A percentile compares a stretch with the other conserved stretches of the same genome.
phyloP scores from a whole-genome alignment of 345 rosid species.

The Excoecaria agallocha region DNA sequence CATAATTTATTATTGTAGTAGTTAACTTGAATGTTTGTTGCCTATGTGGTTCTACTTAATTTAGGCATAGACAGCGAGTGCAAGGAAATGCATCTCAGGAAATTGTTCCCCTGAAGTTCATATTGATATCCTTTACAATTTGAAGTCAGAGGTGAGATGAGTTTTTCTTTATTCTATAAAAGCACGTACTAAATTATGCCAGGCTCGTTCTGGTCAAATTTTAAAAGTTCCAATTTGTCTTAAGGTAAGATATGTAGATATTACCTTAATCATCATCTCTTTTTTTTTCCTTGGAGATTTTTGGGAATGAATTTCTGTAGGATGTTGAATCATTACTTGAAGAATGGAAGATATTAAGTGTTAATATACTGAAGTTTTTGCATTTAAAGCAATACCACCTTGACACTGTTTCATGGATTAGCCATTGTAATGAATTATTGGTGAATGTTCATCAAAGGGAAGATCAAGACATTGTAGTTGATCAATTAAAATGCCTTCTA shows the following conservation, averaged over 20 bases:
- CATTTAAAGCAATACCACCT: conserved; percentile 62
- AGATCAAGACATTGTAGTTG: conserved; percentile 58
- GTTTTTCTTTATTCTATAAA: conserved; percentile 14
- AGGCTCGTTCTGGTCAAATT: conserved; percentile 45
- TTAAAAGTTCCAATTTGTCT: conserved; percentile 50
- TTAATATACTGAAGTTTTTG: conserved; percentile 62
- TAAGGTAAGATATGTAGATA: too few relatives aligned
- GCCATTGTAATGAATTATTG: conserved; percentile 49
- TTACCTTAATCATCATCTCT: too few relatives aligned
- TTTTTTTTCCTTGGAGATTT: too few relatives aligned
- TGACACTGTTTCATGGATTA: conserved; percentile 58
- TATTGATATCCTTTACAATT: conserved; percentile 61
- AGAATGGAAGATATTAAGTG: conserved; percentile 47
- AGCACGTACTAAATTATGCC: conserved; percentile 47
- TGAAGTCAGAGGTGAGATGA: conserved; percentile 65
- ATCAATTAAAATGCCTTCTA: conserved; percentile 58
- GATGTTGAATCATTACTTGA: too few relatives aligned
- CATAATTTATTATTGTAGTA: not conserved
- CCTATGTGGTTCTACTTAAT: conserved; percentile 21
- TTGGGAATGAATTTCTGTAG: too few relatives aligned
- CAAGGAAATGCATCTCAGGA: conserved; percentile 43
- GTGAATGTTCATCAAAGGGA: conserved; percentile 45
- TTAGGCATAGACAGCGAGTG: conserved; percentile 61
- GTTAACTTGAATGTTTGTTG: not conserved
- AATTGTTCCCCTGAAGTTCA: conserved; percentile 41